Conservation (phyloP, 2,329 filamentous ascomycete species). For the Xylariaceae sp. region DNA sequence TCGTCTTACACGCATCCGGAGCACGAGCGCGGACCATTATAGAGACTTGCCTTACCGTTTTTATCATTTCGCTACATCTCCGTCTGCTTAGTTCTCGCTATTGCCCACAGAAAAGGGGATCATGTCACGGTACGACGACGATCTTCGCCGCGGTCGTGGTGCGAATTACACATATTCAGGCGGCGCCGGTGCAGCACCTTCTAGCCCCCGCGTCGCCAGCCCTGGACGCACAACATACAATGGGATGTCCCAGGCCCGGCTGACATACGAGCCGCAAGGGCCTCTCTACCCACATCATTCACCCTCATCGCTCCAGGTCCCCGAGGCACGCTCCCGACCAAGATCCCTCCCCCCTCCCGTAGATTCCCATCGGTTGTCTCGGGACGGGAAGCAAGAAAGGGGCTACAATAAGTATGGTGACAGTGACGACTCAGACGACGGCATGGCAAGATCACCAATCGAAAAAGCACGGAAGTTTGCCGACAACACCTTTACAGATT, state of each 20-base stretch:
- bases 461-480: conserved; percentile 50
- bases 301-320: conserved; percentile 32
- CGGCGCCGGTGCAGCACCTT: not conserved
- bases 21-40: not conserved
- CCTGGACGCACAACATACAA: conserved; percentile 28
- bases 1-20: not conserved
- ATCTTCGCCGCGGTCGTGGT: conserved; percentile 28
- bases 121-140: conserved; percentile 39
- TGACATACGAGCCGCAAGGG: conserved; percentile 52
- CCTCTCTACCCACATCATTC: conserved; percentile 31
- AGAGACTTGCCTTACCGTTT: too few species aligned
- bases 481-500: conserved; percentile 55
- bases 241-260: conserved; percentile 27
- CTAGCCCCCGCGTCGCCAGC: conserved; percentile 24
- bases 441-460: conserved; percentile 43
- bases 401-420: conserved; percentile 26
- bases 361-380: conserved; percentile 25
- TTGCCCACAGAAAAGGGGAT: conserved; percentile 7
- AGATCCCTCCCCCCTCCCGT: conserved; percentile 36
- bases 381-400: conserved; percentile 20
- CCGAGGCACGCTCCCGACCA: conserved; percentile 36
- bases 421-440: conserved; percentile 36
- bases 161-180: conserved; percentile 30
- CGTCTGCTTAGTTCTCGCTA: too few species aligned
- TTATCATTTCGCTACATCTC: too few species aligned